These are phyloP conservation scores for Phytomonas serpens DNA, from an alignment of 208 protist genomes.

Conservation along the genomic window DNA sequence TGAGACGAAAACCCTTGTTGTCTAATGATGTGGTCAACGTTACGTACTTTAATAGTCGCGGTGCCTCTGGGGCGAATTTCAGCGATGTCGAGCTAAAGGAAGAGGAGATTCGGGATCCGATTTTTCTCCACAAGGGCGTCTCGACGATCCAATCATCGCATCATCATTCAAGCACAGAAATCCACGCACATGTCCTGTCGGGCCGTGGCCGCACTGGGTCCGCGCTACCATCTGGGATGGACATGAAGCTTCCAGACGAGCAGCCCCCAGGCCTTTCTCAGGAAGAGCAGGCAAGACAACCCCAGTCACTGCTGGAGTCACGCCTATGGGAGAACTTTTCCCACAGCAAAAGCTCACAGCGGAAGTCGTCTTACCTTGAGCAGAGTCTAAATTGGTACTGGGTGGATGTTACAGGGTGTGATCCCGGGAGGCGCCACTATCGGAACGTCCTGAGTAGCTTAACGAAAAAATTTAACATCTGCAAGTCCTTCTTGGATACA, in stretches of 20 bases:
- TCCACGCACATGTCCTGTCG: neutral
- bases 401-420: conserved; percentile 74
- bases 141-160: conserved; percentile 6
- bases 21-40: conserved; percentile 40
- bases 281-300: neutral
- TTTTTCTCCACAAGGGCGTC: conserved; percentile 44
- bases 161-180: neutral
- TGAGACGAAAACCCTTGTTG: neutral
- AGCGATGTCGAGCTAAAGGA: conserved; percentile 46
- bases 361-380: conserved; percentile 45
- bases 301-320: neutral
- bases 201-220: too few species aligned
- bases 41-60: conserved; percentile 79
- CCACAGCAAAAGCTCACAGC: conserved; percentile 18
- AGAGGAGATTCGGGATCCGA: conserved; percentile 45
- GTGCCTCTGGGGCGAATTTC: conserved; percentile 32
- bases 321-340: conserved; percentile 15
- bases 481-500: conserved; percentile 68
- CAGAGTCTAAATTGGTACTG: conserved; percentile 87
- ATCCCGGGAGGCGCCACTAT: conserved; percentile 47
- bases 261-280: neutral
- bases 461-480: conserved; percentile 61
- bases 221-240: too few species aligned
- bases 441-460: conserved; percentile 48
- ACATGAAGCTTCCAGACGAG: too few species aligned